phyloP scores from a whole-genome alignment of 352 stramenopile genomes.

The Sclerospora graminicola region DNA sequence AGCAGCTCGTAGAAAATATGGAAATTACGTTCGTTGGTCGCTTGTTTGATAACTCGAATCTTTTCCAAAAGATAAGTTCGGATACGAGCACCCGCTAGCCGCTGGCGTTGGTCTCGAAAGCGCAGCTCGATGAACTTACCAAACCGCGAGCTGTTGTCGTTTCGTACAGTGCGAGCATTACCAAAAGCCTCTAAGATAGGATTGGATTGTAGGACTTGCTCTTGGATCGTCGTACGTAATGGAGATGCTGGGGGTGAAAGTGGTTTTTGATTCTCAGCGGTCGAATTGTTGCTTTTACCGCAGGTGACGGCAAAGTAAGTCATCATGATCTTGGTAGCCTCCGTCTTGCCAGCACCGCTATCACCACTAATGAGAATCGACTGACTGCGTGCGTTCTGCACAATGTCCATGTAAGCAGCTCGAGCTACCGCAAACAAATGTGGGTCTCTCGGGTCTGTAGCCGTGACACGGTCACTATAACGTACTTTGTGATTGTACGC shows the following conservation, averaged over 20 bases:
- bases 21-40: slow-evolving; percentile 69
- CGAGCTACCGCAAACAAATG: slow-evolving; percentile 75
- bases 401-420: slow-evolving; percentile 61
- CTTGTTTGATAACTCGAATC: slow-evolving; percentile 81
- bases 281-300: slow-evolving; percentile 16
- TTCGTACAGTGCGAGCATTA: slow-evolving; percentile 80
- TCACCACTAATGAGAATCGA: slow-evolving; percentile 84
- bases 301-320: slow-evolving; percentile 78
- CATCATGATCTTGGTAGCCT: slow-evolving; percentile 88
- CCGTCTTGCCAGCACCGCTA: slow-evolving; percentile 80
- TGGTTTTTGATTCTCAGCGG: neutral
- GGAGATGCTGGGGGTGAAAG: slow-evolving; percentile 12
- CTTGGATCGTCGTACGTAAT: slow-evolving; percentile 40
- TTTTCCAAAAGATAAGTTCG: slow-evolving; percentile 93
- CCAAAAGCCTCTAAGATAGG: slow-evolving; percentile 87
- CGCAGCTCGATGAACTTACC: slow-evolving; percentile 88
- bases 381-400: slow-evolving; percentile 56
- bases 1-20: slow-evolving; percentile 86
- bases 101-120: slow-evolving; percentile 36
- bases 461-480: slow-evolving; percentile 4
- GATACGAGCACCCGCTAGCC: slow-evolving; percentile 62
- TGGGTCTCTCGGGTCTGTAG: slow-evolving; percentile 15
- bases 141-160: slow-evolving; percentile 86
- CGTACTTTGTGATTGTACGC: slow-evolving; percentile 15
- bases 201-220: slow-evolving; percentile 86